These are phyloP conservation scores for Cymbopogon citratus DNA, from an alignment of 176 grass and related monocot species.

Conservation along the genomic window DNA sequence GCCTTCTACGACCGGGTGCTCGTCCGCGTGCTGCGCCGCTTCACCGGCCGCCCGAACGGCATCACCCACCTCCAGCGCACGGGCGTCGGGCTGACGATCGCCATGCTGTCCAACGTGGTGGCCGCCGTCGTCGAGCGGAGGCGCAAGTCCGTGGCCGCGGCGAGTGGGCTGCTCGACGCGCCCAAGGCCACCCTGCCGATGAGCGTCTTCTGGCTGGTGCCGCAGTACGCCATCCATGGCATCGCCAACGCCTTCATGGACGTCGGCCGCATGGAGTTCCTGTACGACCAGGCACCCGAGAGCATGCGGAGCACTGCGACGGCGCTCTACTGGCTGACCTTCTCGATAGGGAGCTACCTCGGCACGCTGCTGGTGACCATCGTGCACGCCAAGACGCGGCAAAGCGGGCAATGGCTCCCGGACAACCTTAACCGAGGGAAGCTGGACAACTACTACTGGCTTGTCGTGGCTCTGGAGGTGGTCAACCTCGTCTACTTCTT, in stretches of 20 bases:
- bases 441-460: constrained; percentile 66
- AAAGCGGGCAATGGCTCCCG: constrained; percentile 54
- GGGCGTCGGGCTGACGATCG: constrained; percentile 54
- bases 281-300: constrained; percentile 71
- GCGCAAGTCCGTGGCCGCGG: constrained; percentile 42
- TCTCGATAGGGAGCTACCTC: constrained; percentile 50
- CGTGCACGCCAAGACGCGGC: constrained; percentile 48
- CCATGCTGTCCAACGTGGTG: constrained; percentile 34
- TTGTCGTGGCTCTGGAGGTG: constrained; percentile 50
- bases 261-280: constrained; percentile 67
- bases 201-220: constrained; percentile 69
- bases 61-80: constrained; percentile 74
- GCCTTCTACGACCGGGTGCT: constrained; percentile 57
- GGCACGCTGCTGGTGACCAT: constrained; percentile 62
- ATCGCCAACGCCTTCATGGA: constrained; percentile 60
- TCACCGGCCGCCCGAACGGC: constrained; percentile 39
- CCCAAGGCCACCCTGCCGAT: constrained; percentile 26
- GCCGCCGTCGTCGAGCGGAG: constrained; percentile 49
- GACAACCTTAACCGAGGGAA: constrained; percentile 68
- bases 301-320: constrained; percentile 64
- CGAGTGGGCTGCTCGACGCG: constrained; percentile 27
- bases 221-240: constrained; percentile 60
- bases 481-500: constrained; percentile 58
- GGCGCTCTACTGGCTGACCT: constrained; percentile 63
- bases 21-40: constrained; percentile 29